A percentile compares a stretch with the other conserved stretches of the same genome.
phyloP scores from a whole-genome alignment of 176 grass and related monocot species.

The Carex cristatella region DNA sequence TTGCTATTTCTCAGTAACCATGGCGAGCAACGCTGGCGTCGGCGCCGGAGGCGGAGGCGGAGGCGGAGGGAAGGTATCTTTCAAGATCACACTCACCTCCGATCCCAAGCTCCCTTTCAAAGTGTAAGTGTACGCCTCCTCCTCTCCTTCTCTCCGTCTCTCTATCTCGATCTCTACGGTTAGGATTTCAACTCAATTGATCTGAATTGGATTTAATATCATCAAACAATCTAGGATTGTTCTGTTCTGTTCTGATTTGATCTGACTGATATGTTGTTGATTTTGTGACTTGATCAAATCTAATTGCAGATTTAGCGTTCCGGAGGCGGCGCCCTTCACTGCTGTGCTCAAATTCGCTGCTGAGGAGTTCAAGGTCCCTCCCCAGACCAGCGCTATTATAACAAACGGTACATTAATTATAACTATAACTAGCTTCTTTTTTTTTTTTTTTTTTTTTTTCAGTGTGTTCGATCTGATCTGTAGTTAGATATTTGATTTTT shows the following conservation, averaged over 20 bases:
- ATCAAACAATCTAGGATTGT: background rate
- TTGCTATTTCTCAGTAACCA: slow-evolving; percentile 2
- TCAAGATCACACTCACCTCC: slow-evolving; percentile 96
- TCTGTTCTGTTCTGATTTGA: background rate
- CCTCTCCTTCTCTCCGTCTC: background rate
- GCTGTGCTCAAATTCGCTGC: slow-evolving; percentile 95
- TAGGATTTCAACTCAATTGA: background rate
- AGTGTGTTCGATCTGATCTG: too few relatives aligned
- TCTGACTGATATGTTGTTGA: background rate
- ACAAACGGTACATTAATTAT: slow-evolving; percentile 58
- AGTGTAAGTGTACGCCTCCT: slow-evolving; percentile 43
- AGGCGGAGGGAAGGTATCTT: slow-evolving; percentile 82
- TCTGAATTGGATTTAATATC: background rate
- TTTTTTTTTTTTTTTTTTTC: too few relatives aligned
- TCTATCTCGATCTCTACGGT: background rate
- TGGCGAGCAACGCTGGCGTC: slow-evolving; percentile 21
- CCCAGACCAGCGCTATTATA: slow-evolving; percentile 99
- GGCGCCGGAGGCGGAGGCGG: background rate
- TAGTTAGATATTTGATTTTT: too few relatives aligned
- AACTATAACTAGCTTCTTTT: background rate
- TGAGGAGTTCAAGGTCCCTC: slow-evolving; percentile 97
- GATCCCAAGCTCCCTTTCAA: slow-evolving; percentile 99
- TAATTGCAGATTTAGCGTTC: slow-evolving; percentile 87
- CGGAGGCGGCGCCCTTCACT: slow-evolving; percentile 93
- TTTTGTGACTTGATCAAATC: background rate